Base-by-base conservation (phyloP, 1,284 basidiomycete species). In the Lentinula novae-zelandiae region DNA sequence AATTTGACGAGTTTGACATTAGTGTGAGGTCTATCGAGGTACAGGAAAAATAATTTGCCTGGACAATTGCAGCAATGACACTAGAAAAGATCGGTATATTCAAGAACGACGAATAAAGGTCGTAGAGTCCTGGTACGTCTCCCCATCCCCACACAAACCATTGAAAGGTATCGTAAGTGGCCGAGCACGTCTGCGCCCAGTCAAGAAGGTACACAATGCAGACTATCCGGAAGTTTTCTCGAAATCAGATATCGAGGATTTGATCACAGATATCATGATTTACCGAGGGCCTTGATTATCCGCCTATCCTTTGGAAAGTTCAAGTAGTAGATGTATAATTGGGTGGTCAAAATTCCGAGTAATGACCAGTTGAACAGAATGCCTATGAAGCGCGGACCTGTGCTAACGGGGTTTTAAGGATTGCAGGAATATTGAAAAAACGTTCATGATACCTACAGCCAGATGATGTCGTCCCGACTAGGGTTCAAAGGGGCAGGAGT, bases 91-190 rank as follows among this genome's bases (percentile, higher is more conserved):
- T 48, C 2, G 66, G 66, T 22, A 65, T 49, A 54, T 67, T 64
- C 33, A 67, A 53, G 44, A 61, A 65, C 5, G 34, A 27, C 3
- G 54, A 60, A 54, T 61, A 64, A 6, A 63, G 17, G 17, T 44
- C 44, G 50, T 63, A 62, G 9, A 67, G 61, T 2, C 48, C 57
- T 3, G 58, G 48, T 1, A 58, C 50, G 20, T 55, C 53, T 10
- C 67, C 67, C 65, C 65, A 67, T 20, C 64, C 65, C 51, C 61
- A 64, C 10, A 62, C 63, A 46, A 66, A 67, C 67, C 67, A 67
- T 20, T 67, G 67, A n/a, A 64, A 61, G 5, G 52, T 62, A 44
- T 67, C 67, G 33, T 65, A 66, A 2, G 67, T 67, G 7, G 64
- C 64, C 1, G 62, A 64, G 53, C 57, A 58, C 0, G 65, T 67